These are phyloP conservation scores for Neonectria coccinea DNA, from an alignment of 2,329 filamentous ascomycete species.

Conservation along the genomic window DNA sequence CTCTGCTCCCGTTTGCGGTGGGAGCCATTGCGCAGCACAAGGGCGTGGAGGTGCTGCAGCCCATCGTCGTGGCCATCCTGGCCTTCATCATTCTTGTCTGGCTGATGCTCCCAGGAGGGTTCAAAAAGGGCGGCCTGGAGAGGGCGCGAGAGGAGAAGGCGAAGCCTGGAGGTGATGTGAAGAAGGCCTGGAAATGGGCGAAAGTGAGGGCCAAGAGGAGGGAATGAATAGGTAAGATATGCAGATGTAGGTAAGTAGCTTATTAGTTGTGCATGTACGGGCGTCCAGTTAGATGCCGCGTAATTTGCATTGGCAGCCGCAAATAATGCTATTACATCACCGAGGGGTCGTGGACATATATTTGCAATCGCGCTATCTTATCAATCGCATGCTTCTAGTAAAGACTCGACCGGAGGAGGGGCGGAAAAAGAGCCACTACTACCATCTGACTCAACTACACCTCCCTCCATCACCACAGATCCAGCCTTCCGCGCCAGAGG, in stretches of 20 bases:
- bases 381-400: conserved; percentile 27
- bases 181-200: conserved; percentile 32
- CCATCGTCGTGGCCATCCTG: conserved; percentile 64
- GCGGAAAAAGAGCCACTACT: conserved; percentile 26
- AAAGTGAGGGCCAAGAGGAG: conserved; percentile 18
- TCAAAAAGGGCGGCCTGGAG: conserved; percentile 56
- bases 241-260: too few relatives aligned
- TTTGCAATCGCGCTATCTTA: conserved; percentile 40
- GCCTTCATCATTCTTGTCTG: conserved; percentile 59
- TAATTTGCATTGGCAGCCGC: conserved; percentile 16
- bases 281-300: conserved; percentile 18
- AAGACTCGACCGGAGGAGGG: conserved; percentile 27
- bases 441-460: conserved; percentile 13
- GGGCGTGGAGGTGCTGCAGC: conserved; percentile 68
- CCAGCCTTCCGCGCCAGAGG: neutral
- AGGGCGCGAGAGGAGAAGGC: conserved; percentile 52
- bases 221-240: neutral
- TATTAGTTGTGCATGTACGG: neutral
- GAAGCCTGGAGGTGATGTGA: conserved; percentile 51
- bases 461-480: neutral
- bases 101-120: conserved; percentile 56
- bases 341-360: conserved; percentile 10
- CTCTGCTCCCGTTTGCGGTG: conserved; percentile 73
- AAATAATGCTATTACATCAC: conserved; percentile 29
- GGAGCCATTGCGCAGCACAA: conserved; percentile 73